phyloP scores from a whole-genome alignment of 306 rosid genomes.

The Trichosanthes truncata region DNA sequence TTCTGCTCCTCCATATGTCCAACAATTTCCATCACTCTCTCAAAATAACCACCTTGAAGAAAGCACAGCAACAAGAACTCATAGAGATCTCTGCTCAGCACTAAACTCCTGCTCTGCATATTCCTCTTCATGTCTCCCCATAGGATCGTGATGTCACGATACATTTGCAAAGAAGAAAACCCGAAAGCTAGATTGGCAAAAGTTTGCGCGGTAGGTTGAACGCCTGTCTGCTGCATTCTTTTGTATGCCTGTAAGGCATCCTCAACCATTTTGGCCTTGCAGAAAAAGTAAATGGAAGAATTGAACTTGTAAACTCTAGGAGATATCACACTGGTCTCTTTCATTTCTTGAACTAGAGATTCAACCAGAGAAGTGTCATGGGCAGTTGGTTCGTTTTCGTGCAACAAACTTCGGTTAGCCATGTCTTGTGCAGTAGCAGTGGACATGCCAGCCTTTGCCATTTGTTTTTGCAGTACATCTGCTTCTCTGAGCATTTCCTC shows the following conservation, averaged over 20 bases:
- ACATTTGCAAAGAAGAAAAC: slow-evolving; percentile 64
- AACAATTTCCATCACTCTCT: slow-evolving; percentile 81
- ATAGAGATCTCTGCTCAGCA: slow-evolving; percentile 42
- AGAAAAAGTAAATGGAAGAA: slow-evolving; percentile 65
- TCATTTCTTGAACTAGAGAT: slow-evolving; percentile 38
- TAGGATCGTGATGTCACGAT: slow-evolving; percentile 53
- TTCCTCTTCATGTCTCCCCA: slow-evolving; percentile 91
- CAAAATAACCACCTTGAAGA: slow-evolving; percentile 82
- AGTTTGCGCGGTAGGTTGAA: slow-evolving; percentile 51
- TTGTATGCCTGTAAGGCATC: slow-evolving; percentile 62
- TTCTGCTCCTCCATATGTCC: slow-evolving; percentile 44
- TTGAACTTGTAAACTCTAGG: slow-evolving; percentile 45
- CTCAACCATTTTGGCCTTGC: slow-evolving; percentile 76
- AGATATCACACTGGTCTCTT: slow-evolving; percentile 17
- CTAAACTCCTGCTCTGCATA: slow-evolving; percentile 28
- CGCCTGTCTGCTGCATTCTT: slow-evolving; percentile 50
- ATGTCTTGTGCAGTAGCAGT: slow-evolving; percentile 24
- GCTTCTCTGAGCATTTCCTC: slow-evolving; percentile 57
- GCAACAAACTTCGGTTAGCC: slow-evolving; percentile 4
- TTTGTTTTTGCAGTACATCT: slow-evolving; percentile 51
- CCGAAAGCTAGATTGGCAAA: slow-evolving; percentile 36
- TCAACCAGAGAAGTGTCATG: slow-evolving; percentile 27
- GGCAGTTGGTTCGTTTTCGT: slow-evolving; percentile 12
- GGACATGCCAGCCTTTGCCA: slow-evolving; percentile 31
- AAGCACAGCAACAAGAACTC: slow-evolving; percentile 62